Evolutionary conservation across 164 flowering plant species (phyloP), one percentile per base, ranked within the genome.

Genomic region (Warburgia ugandensis): DNA sequence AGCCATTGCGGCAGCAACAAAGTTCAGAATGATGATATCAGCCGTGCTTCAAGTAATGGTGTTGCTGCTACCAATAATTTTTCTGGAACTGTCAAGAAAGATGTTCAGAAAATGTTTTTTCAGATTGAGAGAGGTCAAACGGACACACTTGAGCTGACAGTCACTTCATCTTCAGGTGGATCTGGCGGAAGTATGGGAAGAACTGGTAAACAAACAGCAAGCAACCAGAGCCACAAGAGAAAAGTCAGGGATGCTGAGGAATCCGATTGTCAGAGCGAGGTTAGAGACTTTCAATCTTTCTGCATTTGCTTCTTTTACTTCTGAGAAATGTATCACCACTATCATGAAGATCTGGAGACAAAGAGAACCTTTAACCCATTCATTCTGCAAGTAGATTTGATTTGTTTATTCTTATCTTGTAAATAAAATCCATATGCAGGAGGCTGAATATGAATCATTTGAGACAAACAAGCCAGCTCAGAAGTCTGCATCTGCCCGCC

Each of bases 1-100:
- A 77, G 81, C 65, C 72, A 77, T 53, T 74, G 81, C 48, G 76
- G 77, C 9, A 83, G 83, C 73, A 76, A 77, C 64, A 85, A 71
- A 54, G 40, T 69, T 29, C 56, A 28, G 17, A 64, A 65, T 45
- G 83, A 76, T 32, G 77, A 68, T 46, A 51, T 59, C 10, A 75
- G 75, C 57, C 49, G 69, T 4, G 62, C 57, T 28, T 75, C 80
- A 2, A 69, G 71, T 47, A 59, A 58, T 50, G 66, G 54, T 26
- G 32, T 50, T 32, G 68, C 67, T 25, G 61, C 37, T 48, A 20
- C 5, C 14, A 19, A 48, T 8, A 30, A 64, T 21, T 65, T 68
- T 50, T 51, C 58, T 4, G 58, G 65, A 22, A 48, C 58, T 9
- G 28, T 41, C 10, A 64, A 66, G 22, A 58, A 60, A 17, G 58